phyloP scores from a whole-genome alignment of 371 early-diverging fungal genomes.

The Mortierella sp. region DNA sequence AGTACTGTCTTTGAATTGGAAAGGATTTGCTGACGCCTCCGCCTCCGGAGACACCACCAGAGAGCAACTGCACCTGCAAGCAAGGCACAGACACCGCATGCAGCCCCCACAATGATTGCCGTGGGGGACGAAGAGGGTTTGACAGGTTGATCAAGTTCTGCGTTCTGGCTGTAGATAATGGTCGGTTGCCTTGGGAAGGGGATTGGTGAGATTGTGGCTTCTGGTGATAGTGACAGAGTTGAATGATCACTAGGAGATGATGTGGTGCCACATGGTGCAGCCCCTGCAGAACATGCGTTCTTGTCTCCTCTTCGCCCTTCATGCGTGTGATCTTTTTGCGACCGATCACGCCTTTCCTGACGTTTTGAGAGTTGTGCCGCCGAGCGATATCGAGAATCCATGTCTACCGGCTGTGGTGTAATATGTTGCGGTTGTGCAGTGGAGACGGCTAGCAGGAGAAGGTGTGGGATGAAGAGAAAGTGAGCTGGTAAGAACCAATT shows the following conservation, averaged over 20 bases:
- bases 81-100: background rate
- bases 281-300: no score
- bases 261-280: no score
- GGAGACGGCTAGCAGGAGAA: no score
- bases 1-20: conserved; percentile 14
- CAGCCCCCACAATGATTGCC: conserved; percentile 7
- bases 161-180: background rate
- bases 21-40: conserved; percentile 5
- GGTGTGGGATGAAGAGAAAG: no score
- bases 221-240: background rate
- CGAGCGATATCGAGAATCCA: no score
- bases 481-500: no score
- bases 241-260: background rate
- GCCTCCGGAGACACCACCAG: conserved; percentile 12
- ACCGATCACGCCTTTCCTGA: no score
- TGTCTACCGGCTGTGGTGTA: no score
- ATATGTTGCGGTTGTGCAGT: no score
- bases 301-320: no score
- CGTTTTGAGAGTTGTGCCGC: no score
- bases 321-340: no score
- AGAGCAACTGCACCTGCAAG: background rate
- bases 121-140: background rate
- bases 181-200: background rate
- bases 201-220: background rate
- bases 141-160: background rate